Conservation (phyloP, 2,329 filamentous ascomycete species). For the Nigrospora osmanthi region DNA sequence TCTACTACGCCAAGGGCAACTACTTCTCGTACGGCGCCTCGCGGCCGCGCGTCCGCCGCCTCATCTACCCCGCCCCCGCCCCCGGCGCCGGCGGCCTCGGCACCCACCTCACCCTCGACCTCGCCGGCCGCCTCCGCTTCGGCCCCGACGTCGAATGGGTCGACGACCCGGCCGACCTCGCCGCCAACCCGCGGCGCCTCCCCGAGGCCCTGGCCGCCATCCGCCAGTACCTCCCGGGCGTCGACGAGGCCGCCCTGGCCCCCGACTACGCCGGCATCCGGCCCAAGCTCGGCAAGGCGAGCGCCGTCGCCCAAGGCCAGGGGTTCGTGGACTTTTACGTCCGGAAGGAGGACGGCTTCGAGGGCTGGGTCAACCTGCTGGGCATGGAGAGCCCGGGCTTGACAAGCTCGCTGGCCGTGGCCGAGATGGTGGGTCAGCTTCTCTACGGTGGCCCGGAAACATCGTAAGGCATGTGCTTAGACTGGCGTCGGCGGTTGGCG, state of each 20-base stretch:
- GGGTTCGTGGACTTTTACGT: constrained; percentile 84
- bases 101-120: constrained; percentile 87
- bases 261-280: constrained; percentile 89
- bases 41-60: constrained; percentile 54
- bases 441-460: constrained; percentile 28
- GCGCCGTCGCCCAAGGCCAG: constrained; percentile 54
- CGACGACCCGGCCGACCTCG: constrained; percentile 59
- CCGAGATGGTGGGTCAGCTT: constrained; percentile 57
- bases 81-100: constrained; percentile 79
- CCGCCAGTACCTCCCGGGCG: constrained; percentile 64
- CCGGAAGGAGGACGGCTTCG: constrained; percentile 64
- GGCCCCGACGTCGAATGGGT: constrained; percentile 97
- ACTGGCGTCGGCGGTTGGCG: too few species aligned
- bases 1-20: constrained; percentile 87
- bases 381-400: constrained; percentile 92
- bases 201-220: constrained; percentile 67
- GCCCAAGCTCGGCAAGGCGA: constrained; percentile 64
- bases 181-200: constrained; percentile 56
- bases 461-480: too few species aligned
- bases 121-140: constrained; percentile 78
- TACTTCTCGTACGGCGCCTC: constrained; percentile 80
- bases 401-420: constrained; percentile 82
- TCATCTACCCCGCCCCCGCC: constrained; percentile 82
- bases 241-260: constrained; percentile 58
- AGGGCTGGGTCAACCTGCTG: constrained; percentile 81